A percentile compares a stretch with the other conserved stretches of the same genome.
These are phyloP conservation scores for Pulicaria dysenterica DNA, from an alignment of 129 eudicot genomes.

Conservation along the genomic window DNA sequence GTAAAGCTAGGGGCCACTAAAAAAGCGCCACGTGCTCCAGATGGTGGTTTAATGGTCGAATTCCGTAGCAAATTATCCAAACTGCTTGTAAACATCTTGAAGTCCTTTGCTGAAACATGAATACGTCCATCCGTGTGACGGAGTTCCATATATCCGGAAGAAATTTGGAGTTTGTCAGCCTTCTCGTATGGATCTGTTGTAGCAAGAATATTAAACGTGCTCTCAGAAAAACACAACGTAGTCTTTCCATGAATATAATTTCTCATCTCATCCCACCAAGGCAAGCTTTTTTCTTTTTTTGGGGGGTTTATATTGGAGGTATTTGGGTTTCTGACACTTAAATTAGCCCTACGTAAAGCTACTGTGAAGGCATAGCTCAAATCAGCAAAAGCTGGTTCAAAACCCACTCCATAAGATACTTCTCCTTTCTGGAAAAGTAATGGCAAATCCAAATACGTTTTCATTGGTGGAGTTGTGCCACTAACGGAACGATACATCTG, in stretches of 20 bases:
- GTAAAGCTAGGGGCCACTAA: constrained; percentile 80
- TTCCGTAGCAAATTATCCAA: constrained; percentile 75
- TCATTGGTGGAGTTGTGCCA: constrained; percentile 98
- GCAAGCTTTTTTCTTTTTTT: constrained; percentile 93
- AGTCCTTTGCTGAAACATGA: constrained; percentile 71
- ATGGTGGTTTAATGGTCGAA: constrained; percentile 57
- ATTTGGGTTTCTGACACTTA: constrained; percentile 84
- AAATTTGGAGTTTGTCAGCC: constrained; percentile 66
- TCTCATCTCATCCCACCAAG: constrained; percentile 99
- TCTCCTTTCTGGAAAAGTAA: constrained; percentile 80
- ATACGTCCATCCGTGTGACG: constrained; percentile 90
- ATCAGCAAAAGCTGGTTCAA: constrained; percentile 89
- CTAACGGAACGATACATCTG: constrained; percentile 82
- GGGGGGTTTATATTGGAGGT: constrained; percentile 59
- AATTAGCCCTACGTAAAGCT: constrained; percentile 95
- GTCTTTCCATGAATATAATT: constrained; percentile 82
- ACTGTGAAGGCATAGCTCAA: constrained; percentile 92
- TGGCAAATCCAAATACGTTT: constrained; percentile 83
- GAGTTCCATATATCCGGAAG: constrained; percentile 76
- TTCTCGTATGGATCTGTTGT: constrained; percentile 96
- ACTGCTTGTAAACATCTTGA: constrained; percentile 87
- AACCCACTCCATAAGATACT: constrained; percentile 82
- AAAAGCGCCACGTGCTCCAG: constrained; percentile 59
- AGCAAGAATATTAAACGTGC: constrained; percentile 80
- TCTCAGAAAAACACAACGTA: constrained; percentile 62